Evolutionary conservation across 2,329 filamentous ascomycete genomes (phyloP), one percentile per base, ranked within the genome.

Genomic region (Aschersonia sp.): DNA sequence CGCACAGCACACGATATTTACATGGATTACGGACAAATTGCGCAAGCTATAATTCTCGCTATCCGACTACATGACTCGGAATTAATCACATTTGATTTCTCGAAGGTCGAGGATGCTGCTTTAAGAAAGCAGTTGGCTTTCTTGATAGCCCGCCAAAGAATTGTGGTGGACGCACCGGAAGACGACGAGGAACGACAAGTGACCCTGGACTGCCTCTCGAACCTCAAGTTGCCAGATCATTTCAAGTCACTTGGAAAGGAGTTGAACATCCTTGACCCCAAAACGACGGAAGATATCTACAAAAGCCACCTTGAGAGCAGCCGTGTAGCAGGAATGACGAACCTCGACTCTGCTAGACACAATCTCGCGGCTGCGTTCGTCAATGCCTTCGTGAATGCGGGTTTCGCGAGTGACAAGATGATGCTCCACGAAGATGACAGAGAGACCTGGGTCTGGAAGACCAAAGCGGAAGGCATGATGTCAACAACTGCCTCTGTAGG

Each of bases 241-340:
- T 98, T 95, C 76, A 94, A 94, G 67, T 79, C 85, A 5, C 72
- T 98, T 33, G 94, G 83, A 49, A 96, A 96, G 68, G 92, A 98
- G 64, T 75, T 98, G 47, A 97, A 98, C 65, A 90, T 98, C 46
- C 72, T 97, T 42, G 92, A 98, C 53, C 92, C 92, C 37, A 97
- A 96, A 71, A 86, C 87, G 42, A 94, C 90, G 0, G 92, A 98
- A 62, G 94, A 98, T 59, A 98, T 98, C 58, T 98, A 98, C 77
- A 98, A 98, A 73, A 95, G 88, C 60, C 92, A 98, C 66, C 77
- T 98, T 5, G 92, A 98, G 68, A 97, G 86, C 69, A 94, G 83
- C 58, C 80, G 94, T 52, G 92, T 94, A 47, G 87, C 87, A 30
- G 89, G 88, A 37, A 78, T 95, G 68, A 96, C 90, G 9, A 96